Conservation (phyloP, 331 rosid species). For the Quercus lobata region DNA sequence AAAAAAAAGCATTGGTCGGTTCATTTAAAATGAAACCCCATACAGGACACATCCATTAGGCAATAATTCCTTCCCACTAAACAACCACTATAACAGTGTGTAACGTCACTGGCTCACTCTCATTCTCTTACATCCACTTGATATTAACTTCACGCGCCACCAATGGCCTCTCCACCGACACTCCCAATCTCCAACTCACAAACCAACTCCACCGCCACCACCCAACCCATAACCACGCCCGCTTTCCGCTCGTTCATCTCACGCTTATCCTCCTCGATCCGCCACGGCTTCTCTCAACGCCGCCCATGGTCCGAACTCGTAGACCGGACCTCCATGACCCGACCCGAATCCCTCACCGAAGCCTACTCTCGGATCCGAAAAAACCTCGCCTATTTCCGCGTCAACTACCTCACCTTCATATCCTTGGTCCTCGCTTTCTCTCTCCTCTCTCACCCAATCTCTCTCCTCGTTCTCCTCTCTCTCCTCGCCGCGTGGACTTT, state of each 20-base stretch:
- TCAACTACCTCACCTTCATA: conserved; percentile 66
- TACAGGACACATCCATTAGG: too few relatives aligned
- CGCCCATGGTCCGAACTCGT: conserved; percentile 91
- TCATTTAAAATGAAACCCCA: too few relatives aligned
- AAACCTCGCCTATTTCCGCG: conserved; percentile 77
- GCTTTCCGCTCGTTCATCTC: conserved; percentile 56
- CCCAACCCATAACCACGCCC: conserved; percentile 46
- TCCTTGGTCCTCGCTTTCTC: conserved; percentile 58
- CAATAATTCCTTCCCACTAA: too few relatives aligned
- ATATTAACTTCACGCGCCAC: neutral
- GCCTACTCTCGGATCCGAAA: conserved; percentile 84
- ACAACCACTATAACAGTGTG: too few relatives aligned
- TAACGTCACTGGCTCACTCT: neutral
- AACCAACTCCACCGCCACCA: neutral
- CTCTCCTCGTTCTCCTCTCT: conserved; percentile 57
- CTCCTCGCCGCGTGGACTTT: conserved; percentile 79
- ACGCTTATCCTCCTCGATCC: conserved; percentile 42
- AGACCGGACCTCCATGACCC: conserved; percentile 64
- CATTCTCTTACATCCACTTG: neutral
- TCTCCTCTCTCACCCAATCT: conserved; percentile 68
- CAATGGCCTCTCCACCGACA: conserved; percentile 51
- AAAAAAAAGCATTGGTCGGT: too few relatives aligned
- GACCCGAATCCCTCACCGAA: conserved; percentile 72
- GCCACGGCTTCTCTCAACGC: conserved; percentile 53
- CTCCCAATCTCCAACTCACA: conserved; percentile 44